A percentile compares a stretch with the other conserved stretches of the same genome.
phyloP scores from a whole-genome alignment of 192 early-diverging fungal genomes.

The Linnemannia exigua region DNA sequence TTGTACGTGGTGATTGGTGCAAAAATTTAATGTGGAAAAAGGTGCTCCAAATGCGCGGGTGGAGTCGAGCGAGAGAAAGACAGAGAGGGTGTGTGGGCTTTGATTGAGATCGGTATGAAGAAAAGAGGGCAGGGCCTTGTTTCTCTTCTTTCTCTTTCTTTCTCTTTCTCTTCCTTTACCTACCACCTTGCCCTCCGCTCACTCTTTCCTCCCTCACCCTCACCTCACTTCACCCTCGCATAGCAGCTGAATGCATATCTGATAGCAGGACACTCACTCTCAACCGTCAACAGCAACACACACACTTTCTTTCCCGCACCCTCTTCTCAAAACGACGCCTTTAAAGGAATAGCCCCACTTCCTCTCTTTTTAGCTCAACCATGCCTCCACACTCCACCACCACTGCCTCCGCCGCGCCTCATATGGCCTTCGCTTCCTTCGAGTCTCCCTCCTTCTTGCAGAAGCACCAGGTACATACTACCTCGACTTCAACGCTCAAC shows the following conservation, averaged over 20 bases:
- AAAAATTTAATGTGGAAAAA: not conserved
- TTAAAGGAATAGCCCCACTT: not conserved
- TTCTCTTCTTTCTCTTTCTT: not conserved
- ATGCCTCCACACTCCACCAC: constrained; percentile 47
- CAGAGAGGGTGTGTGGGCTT: constrained; percentile 1
- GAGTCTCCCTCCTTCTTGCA: constrained; percentile 13
- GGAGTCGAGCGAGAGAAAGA: not conserved
- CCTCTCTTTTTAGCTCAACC: not conserved
- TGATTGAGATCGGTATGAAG: not conserved
- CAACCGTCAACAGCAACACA: not conserved
- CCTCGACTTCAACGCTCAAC: not conserved
- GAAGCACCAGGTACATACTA: constrained; percentile 32
- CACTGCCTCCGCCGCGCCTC: not conserved
- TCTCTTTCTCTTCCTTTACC: not conserved
- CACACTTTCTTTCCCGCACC: not conserved
- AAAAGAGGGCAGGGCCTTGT: not conserved
- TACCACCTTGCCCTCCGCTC: not conserved
- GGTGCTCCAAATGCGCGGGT: not conserved
- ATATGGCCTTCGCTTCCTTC: not conserved
- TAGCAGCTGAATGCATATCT: not conserved
- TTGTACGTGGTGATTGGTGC: constrained; percentile 32
- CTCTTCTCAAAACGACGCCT: not conserved
- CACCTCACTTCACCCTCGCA: not conserved
- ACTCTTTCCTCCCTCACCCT: not conserved
- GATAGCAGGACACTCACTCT: not conserved